Evolutionary conservation across 176 grass and related monocot genomes (phyloP).

Genomic region (Otatea glauca): DNA sequence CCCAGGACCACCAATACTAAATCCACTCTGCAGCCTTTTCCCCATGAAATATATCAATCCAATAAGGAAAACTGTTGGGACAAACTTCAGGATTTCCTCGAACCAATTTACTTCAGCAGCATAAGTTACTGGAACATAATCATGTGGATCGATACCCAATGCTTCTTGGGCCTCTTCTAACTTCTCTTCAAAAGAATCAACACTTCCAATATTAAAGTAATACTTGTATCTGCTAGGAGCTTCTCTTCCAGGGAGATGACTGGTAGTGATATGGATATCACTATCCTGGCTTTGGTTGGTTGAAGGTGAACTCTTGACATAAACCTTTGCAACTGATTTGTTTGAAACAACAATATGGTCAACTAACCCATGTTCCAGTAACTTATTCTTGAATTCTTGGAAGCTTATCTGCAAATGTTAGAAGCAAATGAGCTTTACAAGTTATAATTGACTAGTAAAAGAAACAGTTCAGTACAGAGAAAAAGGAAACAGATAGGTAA

Average conservation of each 20-base stretch:
- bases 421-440: constrained; percentile 18
- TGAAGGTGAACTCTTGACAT: constrained; percentile 62
- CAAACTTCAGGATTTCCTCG: constrained; percentile 67
- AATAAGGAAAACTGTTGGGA: constrained; percentile 61
- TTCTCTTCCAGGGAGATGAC: constrained; percentile 49
- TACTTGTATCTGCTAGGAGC: constrained; percentile 67
- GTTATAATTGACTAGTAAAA: constrained; percentile 31
- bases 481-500: constrained; percentile 26
- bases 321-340: constrained; percentile 90
- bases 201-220: constrained; percentile 95
- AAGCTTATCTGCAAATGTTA: constrained; percentile 83
- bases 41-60: constrained; percentile 69
- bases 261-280: constrained; percentile 55
- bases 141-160: constrained; percentile 72
- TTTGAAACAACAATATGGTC: constrained; percentile 88
- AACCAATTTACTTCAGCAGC: constrained; percentile 67
- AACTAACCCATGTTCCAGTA: constrained; percentile 85
- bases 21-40: constrained; percentile 59
- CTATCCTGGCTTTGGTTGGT: constrained; percentile 45
- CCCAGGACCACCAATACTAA: constrained; percentile 66
- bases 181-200: constrained; percentile 93
- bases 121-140: constrained; percentile 87
- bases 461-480: background rate
- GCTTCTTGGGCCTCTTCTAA: constrained; percentile 80
- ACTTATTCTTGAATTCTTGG: constrained; percentile 93